phyloP scores from a whole-genome alignment of 768 basidiomycete species.

The Kwoniella bestiolae region DNA sequence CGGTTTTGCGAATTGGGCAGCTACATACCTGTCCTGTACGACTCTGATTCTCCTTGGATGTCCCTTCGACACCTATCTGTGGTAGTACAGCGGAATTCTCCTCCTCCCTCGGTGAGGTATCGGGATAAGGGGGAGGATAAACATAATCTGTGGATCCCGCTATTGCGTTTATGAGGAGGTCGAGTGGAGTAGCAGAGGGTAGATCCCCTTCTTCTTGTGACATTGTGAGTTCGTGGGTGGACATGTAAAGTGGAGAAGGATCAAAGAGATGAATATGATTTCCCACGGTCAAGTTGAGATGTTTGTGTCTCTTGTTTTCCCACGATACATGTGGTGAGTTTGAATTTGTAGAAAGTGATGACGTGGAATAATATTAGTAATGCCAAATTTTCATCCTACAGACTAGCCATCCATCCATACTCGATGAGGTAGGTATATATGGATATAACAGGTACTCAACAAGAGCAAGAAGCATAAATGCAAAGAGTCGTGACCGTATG shows the following conservation, averaged over 20 bases:
- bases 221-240: constrained; percentile 18
- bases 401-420: too few relatives aligned
- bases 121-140: neutral
- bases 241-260: constrained; percentile 27
- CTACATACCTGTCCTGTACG: neutral
- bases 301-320: too few relatives aligned
- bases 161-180: constrained; percentile 54
- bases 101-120: neutral
- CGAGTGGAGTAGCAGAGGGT: constrained; percentile 38
- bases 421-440: too few relatives aligned
- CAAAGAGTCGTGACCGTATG: neutral
- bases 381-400: too few relatives aligned
- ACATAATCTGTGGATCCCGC: constrained; percentile 26
- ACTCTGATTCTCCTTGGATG: neutral
- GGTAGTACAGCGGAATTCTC: too few relatives aligned
- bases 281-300: constrained; percentile 28
- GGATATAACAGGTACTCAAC: too few relatives aligned
- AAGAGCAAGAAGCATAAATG: too few relatives aligned
- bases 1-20: too few relatives aligned
- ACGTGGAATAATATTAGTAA: too few relatives aligned
- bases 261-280: neutral
- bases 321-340: too few relatives aligned
- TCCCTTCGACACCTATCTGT: neutral
- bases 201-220: constrained; percentile 14
- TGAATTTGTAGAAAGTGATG: neutral